A percentile compares a stretch with the other conserved stretches of the same genome.
phyloP scores from a whole-genome alignment of 805 yeast species.

The Wickerhamomyces queroliae region DNA sequence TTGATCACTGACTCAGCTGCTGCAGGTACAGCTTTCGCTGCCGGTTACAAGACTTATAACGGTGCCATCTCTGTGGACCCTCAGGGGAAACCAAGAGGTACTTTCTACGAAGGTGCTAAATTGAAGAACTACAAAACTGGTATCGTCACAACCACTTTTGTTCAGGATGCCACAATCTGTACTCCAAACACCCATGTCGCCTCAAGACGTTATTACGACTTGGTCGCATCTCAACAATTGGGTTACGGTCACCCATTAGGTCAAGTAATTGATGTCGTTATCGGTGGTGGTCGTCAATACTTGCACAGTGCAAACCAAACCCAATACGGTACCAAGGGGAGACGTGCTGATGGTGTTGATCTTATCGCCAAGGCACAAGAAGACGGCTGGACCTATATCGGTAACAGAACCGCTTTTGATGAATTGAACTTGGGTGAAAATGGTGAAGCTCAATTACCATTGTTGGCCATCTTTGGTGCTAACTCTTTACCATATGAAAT shows the following conservation, averaged over 20 bases:
- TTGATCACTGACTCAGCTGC: constrained; percentile 92
- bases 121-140: constrained; percentile 78
- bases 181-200: constrained; percentile 77
- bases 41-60: constrained; percentile 77
- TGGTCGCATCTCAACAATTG: constrained; percentile 80
- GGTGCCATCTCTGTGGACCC: constrained; percentile 92
- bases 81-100: constrained; percentile 66
- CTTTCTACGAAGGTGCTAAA: constrained; percentile 83
- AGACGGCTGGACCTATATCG: constrained; percentile 64
- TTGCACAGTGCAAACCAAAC: constrained; percentile 46
- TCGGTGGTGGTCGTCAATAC: constrained; percentile 90
- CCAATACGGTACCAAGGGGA: constrained; percentile 34
- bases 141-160: constrained; percentile 82
- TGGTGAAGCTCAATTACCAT: constrained; percentile 52
- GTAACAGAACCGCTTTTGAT: constrained; percentile 54
- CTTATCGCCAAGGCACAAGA: constrained; percentile 55
- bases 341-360: constrained; percentile 66
- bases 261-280: constrained; percentile 68
- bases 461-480: constrained; percentile 67
- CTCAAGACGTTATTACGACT: constrained; percentile 66
- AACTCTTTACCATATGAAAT: constrained; percentile 76
- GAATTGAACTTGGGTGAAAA: constrained; percentile 48
- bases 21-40: constrained; percentile 89
- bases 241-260: constrained; percentile 74
- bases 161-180: constrained; percentile 94